Evolutionary conservation across 352 stramenopile genomes (phyloP).

Genomic region (Pythium dissimile): DNA sequence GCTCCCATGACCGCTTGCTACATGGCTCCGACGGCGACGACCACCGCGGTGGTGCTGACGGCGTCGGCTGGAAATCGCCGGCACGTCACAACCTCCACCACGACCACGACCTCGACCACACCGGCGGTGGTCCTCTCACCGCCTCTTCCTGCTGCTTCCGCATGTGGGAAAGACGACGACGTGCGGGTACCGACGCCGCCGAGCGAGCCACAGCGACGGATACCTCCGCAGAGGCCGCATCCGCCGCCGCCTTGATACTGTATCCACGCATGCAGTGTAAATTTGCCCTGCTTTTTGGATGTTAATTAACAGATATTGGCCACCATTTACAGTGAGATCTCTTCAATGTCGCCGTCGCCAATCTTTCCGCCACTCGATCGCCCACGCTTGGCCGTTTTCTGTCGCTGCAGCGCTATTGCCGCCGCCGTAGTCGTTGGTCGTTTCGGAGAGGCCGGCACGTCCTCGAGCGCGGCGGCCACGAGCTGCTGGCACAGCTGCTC

Average conservation of each 20-base stretch:
- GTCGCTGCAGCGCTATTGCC: slow-evolving; percentile 29
- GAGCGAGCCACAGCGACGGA: slow-evolving; percentile 7
- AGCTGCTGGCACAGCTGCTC: slow-evolving; percentile 67
- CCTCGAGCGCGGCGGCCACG: slow-evolving; percentile 41
- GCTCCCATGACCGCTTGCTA: background rate
- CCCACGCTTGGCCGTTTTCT: slow-evolving; percentile 17
- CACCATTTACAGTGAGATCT: slow-evolving; percentile 37
- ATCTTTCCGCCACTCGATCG: slow-evolving; percentile 7
- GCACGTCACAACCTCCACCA: background rate
- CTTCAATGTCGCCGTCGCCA: slow-evolving; percentile 35
- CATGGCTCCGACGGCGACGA: background rate
- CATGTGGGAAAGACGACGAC: slow-evolving; percentile 26
- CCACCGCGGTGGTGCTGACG: background rate
- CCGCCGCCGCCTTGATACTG: background rate
- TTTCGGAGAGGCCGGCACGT: slow-evolving; percentile 15
- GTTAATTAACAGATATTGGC: background rate
- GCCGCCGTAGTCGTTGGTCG: slow-evolving; percentile 17
- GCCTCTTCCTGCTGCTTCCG: too few relatives aligned
- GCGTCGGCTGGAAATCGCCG: background rate
- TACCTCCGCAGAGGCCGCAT: slow-evolving; percentile 12
- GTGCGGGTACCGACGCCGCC: background rate
- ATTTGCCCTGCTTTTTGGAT: too few relatives aligned
- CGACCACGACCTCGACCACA: background rate
- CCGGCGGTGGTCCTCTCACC: background rate
- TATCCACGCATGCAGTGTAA: slow-evolving; percentile 20